These are phyloP conservation scores for Puccinia novopanici DNA, from an alignment of 1,284 basidiomycete genomes.

Conservation along the genomic window DNA sequence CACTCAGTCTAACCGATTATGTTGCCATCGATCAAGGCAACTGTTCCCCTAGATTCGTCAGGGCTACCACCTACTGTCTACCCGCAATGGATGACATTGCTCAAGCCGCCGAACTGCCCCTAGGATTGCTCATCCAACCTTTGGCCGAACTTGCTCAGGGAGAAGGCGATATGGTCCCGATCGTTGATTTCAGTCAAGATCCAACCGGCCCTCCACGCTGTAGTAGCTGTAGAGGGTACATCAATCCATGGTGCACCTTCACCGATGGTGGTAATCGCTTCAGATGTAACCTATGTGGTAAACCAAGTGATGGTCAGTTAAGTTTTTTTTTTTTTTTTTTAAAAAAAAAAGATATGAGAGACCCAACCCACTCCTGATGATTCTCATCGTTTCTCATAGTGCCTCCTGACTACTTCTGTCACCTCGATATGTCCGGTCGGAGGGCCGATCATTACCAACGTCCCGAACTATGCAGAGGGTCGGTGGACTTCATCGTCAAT, in stretches of 20 bases:
- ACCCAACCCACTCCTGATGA: background rate
- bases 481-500: constrained; percentile 84
- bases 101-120: constrained; percentile 77
- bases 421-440: constrained; percentile 76
- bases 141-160: constrained; percentile 80
- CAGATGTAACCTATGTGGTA: constrained; percentile 88
- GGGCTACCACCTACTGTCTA: constrained; percentile 71
- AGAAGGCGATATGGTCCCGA: constrained; percentile 70
- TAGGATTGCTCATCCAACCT: constrained; percentile 84
- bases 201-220: constrained; percentile 81
- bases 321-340: constrained; percentile 52
- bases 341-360: too few relatives aligned
- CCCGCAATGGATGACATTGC: constrained; percentile 80
- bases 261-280: constrained; percentile 80
- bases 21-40: constrained; percentile 88
- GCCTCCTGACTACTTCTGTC: constrained; percentile 77
- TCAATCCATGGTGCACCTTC: constrained; percentile 94
- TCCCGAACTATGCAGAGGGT: constrained; percentile 88
- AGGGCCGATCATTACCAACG: constrained; percentile 80
- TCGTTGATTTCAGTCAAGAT: constrained; percentile 66
- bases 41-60: constrained; percentile 70
- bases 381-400: constrained; percentile 63
- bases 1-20: constrained; percentile 83
- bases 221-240: constrained; percentile 80
- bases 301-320: constrained; percentile 81